Percentiles rank a stretch among this genome's conserved stretches.
Evolutionary conservation across 305 asterid genomes (phyloP).

Genomic region (Solanum hybrid): DNA sequence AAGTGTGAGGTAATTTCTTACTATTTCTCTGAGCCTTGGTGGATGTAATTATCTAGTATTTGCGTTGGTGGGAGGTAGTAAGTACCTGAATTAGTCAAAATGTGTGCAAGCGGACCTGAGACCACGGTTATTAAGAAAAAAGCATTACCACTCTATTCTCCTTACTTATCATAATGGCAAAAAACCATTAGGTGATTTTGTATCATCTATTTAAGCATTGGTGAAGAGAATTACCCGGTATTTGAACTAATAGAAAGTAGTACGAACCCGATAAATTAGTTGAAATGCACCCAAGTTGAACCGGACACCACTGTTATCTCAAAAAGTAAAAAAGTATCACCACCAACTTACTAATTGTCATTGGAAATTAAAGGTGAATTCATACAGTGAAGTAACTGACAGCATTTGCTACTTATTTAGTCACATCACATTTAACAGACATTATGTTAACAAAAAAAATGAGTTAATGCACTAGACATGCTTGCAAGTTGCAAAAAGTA

Average conservation of each 20-base stretch:
- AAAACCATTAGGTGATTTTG: background rate
- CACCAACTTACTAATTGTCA: background rate
- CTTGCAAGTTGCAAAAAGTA: conserved; percentile 6
- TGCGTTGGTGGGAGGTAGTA: background rate
- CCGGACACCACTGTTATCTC: background rate
- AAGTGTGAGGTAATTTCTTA: background rate
- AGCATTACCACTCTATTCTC: background rate
- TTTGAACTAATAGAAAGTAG: background rate
- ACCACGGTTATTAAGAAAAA: background rate
- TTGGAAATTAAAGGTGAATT: background rate
- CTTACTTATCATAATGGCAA: background rate
- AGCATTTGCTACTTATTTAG: background rate
- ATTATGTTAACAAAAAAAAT: background rate
- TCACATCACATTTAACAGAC: background rate
- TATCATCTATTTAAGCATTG: background rate
- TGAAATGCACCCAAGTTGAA: background rate
- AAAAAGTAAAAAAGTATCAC: background rate
- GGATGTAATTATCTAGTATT: background rate
- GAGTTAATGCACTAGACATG: background rate
- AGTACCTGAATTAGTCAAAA: background rate
- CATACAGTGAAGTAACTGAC: background rate
- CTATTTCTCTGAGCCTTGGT: background rate
- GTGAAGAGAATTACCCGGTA: background rate
- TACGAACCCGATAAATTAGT: background rate
- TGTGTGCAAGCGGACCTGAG: background rate